A percentile compares a stretch with the other conserved stretches of the same genome.
phyloP scores from a whole-genome alignment of 140 eudicot species.

The Oenanthe javanica region DNA sequence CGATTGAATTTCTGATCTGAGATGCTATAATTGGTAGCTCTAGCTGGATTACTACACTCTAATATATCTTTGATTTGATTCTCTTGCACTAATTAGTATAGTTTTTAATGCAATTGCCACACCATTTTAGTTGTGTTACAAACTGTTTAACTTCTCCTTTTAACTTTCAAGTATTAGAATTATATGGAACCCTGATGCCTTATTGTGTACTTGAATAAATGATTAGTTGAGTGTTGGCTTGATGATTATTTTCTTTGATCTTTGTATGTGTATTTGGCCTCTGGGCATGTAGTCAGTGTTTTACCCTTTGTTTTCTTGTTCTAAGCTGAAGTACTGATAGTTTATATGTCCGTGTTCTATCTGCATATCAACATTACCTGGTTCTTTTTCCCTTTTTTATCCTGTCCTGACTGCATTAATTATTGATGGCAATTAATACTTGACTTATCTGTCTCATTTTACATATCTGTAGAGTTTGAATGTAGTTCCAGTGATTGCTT shows the following conservation, averaged over 20 bases:
- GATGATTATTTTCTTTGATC: neutral
- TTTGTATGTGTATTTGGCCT: neutral
- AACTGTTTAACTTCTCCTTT: neutral
- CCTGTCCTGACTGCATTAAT: too few relatives aligned
- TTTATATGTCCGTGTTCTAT: neutral
- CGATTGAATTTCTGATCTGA: neutral
- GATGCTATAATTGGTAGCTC: neutral
- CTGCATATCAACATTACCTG: neutral
- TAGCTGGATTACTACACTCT: neutral
- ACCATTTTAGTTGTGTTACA: neutral
- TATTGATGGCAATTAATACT: neutral
- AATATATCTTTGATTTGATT: neutral
- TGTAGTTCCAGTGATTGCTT: neutral
- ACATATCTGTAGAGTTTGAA: neutral
- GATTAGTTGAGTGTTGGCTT: neutral
- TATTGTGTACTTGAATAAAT: neutral
- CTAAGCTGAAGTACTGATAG: neutral
- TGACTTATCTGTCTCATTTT: neutral
- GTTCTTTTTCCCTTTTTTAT: neutral
- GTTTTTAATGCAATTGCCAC: neutral
- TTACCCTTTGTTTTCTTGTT: slow-evolving; percentile 1
- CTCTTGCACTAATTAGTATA: neutral
- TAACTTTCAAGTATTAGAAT: neutral
- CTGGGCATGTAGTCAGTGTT: neutral
- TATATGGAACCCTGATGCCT: neutral